phyloP scores from a whole-genome alignment of 768 basidiomycete genomes.

The Psilocybe tampanensis region DNA sequence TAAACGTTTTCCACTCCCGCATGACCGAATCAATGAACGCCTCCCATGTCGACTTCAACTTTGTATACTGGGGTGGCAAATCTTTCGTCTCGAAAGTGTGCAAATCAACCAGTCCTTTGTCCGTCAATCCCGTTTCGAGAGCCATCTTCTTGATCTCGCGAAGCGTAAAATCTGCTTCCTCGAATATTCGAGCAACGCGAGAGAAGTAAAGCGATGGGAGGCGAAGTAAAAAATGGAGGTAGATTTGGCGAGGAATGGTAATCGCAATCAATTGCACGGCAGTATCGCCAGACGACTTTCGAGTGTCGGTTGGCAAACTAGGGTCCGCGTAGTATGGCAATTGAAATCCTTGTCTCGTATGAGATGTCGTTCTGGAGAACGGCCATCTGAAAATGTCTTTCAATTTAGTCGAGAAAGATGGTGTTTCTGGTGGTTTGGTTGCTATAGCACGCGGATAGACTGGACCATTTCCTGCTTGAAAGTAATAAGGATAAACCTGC shows the following conservation, averaged over 20 bases:
- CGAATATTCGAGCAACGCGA: slow-evolving; percentile 63
- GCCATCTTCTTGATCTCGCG: slow-evolving; percentile 55
- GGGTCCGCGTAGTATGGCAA: neutral
- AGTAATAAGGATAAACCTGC: no score
- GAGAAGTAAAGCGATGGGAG: slow-evolving; percentile 69
- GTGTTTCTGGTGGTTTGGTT: no score
- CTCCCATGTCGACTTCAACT: slow-evolving; percentile 26
- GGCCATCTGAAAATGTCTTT: no score
- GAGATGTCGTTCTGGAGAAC: no score
- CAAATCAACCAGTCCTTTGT: slow-evolving; percentile 7
- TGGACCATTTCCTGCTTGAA: no score
- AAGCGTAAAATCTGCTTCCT: slow-evolving; percentile 61
- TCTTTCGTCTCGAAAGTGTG: slow-evolving; percentile 6
- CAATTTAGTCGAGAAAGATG: no score
- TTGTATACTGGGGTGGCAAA: slow-evolving; percentile 18
- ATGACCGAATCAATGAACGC: slow-evolving; percentile 29
- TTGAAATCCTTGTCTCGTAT: no score
- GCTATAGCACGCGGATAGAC: no score
- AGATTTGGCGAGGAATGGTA: slow-evolving; percentile 22
- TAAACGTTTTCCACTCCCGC: slow-evolving; percentile 32
- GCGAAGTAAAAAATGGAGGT: slow-evolving; percentile 47
- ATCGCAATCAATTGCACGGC: neutral
- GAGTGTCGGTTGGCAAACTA: neutral
- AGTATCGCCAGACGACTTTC: neutral
- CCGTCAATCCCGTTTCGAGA: slow-evolving; percentile 26